Evolutionary conservation across 2,329 filamentous ascomycete genomes (phyloP).

Genomic region (Apiospora pterosperma): DNA sequence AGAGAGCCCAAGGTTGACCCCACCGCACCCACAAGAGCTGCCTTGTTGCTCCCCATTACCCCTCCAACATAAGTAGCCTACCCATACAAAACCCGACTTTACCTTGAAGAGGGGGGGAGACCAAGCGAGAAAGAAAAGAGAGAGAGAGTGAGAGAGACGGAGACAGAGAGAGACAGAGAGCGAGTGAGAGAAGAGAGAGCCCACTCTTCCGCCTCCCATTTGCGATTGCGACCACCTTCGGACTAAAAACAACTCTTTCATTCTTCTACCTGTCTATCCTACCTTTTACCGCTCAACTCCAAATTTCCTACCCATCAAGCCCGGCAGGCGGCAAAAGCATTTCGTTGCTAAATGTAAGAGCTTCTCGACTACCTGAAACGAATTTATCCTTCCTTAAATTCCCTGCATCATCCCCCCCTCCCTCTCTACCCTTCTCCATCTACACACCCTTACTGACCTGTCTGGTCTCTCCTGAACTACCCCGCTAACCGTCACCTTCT

Average conservation of each 20-base stretch:
- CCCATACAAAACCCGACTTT: not conserved
- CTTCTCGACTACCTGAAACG: not conserved
- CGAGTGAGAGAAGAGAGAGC: not conserved
- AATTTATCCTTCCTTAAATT: not conserved
- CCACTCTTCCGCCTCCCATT: conserved; percentile 2
- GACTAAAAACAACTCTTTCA: conserved; percentile 7
- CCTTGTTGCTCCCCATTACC: not conserved
- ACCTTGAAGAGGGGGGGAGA: not conserved
- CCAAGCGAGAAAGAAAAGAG: not conserved
- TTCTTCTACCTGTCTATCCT: not conserved
- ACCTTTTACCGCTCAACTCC: conserved; percentile 4
- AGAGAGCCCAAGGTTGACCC: not conserved
- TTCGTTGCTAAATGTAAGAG: not conserved
- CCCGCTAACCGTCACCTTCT: conserved; percentile 5
- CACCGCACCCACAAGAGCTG: not conserved
- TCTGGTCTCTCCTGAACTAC: conserved; percentile 1
- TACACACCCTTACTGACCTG: not conserved
- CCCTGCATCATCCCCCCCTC: conserved; percentile 14
- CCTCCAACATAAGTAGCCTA: not conserved
- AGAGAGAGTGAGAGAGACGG: not conserved
- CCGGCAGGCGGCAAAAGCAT: conserved; percentile 3
- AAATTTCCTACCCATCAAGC: conserved; percentile 2
- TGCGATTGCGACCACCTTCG: conserved; percentile 4
- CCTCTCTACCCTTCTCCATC: conserved; percentile 7
- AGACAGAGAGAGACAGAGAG: not conserved